phyloP scores from a whole-genome alignment of 306 rosid species.

The Macrotyloma uniflorum region DNA sequence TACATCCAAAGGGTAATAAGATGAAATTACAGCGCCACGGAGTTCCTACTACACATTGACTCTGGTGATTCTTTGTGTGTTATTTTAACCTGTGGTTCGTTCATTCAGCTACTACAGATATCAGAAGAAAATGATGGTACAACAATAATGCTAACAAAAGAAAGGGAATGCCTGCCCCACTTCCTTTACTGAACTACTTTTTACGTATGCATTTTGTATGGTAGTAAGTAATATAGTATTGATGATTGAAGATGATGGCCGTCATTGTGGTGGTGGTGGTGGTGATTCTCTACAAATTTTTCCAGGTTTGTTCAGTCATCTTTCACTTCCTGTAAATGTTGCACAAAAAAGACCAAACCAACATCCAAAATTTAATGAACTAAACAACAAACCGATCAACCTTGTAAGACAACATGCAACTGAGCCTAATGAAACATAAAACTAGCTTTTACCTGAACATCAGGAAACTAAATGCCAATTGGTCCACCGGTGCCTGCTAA shows the following conservation, averaged over 20 bases:
- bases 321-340: constrained; percentile 53
- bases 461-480: constrained; percentile 74
- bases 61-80: constrained; percentile 44
- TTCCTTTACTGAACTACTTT: constrained; percentile 64
- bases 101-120: constrained; percentile 72
- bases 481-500: constrained; percentile 80
- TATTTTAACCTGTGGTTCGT: constrained; percentile 77
- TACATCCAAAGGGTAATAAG: constrained; percentile 37
- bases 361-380: constrained; percentile 26
- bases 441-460: constrained; percentile 38
- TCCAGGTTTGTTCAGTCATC: constrained; percentile 48
- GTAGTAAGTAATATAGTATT: constrained; percentile 76
- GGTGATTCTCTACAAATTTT: constrained; percentile 70
- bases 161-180: constrained; percentile 67
- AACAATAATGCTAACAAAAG: constrained; percentile 49
- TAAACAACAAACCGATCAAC: constrained; percentile 24
- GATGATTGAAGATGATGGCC: constrained; percentile 42
- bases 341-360: constrained; percentile 27
- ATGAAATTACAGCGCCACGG: constrained; percentile 53
- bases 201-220: constrained; percentile 86
- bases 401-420: constrained; percentile 31
- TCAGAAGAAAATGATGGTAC: constrained; percentile 59
- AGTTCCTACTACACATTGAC: constrained; percentile 49
- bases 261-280: constrained; percentile 34
- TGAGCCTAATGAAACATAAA: neutral